Evolutionary conservation across 2,329 filamentous ascomycete species (phyloP).

Genomic region (Beauveria scarabaeidicola): DNA sequence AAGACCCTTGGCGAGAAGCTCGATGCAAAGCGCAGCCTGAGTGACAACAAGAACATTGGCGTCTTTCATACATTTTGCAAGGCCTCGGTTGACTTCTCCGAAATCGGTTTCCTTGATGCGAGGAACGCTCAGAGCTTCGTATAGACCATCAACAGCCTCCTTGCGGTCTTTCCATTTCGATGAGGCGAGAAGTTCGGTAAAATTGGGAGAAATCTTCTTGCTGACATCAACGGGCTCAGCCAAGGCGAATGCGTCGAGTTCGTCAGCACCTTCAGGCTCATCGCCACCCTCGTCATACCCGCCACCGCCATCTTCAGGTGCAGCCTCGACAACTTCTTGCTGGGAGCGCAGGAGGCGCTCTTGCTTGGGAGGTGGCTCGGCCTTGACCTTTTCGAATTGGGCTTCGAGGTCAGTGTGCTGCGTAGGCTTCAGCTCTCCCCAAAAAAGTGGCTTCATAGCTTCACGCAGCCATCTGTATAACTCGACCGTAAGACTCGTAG

Average conservation of each 20-base stretch:
- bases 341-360: constrained; percentile 82
- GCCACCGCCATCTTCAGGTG: constrained; percentile 47
- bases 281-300: constrained; percentile 50
- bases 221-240: constrained; percentile 82
- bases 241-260: constrained; percentile 73
- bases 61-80: constrained; percentile 98
- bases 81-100: constrained; percentile 69
- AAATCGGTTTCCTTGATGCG: constrained; percentile 88
- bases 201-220: constrained; percentile 71
- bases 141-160: constrained; percentile 79
- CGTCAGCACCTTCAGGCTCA: constrained; percentile 47
- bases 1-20: constrained; percentile 78
- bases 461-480: constrained; percentile 96
- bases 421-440: constrained; percentile 88
- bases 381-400: constrained; percentile 86
- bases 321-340: constrained; percentile 71
- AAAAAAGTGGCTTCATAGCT: constrained; percentile 97
- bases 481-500: constrained; percentile 83
- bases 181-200: constrained; percentile 74
- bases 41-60: constrained; percentile 94
- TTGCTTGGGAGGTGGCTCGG: constrained; percentile 80
- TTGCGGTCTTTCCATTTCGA: constrained; percentile 99
- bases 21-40: constrained; percentile 86
- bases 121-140: constrained; percentile 69
- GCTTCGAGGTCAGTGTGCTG: constrained; percentile 92